Conservation (phyloP, 2,329 filamentous ascomycete species). For the Blastomyces silverae region DNA sequence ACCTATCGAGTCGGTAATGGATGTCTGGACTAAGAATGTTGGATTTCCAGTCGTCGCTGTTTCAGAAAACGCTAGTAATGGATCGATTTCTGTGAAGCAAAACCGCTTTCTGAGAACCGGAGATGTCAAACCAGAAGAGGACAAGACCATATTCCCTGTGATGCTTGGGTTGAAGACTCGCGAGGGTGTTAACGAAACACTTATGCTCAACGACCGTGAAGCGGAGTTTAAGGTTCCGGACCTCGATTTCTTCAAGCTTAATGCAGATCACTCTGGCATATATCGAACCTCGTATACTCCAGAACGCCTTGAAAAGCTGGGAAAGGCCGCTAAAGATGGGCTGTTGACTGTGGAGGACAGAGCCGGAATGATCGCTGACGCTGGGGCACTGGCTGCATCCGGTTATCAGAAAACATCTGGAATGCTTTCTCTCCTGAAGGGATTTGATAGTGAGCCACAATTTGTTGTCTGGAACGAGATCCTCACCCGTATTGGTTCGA, state of each 20-base stretch:
- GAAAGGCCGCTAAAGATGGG: slow-evolving; percentile 72
- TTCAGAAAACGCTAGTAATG: slow-evolving; percentile 63
- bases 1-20: slow-evolving; percentile 82
- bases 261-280: slow-evolving; percentile 87
- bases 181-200: slow-evolving; percentile 67
- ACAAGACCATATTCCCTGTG: slow-evolving; percentile 78
- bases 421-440: slow-evolving; percentile 74
- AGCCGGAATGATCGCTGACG: slow-evolving; percentile 90
- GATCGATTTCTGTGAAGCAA: slow-evolving; percentile 79
- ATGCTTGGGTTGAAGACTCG: slow-evolving; percentile 73
- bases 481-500: slow-evolving; percentile 65
- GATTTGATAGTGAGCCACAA: slow-evolving; percentile 72
- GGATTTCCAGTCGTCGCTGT: slow-evolving; percentile 88
- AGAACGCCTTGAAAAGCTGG: slow-evolving; percentile 77
- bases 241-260: slow-evolving; percentile 90
- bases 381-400: slow-evolving; percentile 78
- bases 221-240: slow-evolving; percentile 68
- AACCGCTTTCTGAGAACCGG: slow-evolving; percentile 90
- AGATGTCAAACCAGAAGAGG: slow-evolving; percentile 89
- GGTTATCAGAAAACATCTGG: slow-evolving; percentile 93
- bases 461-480: slow-evolving; percentile 97
- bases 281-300: slow-evolving; percentile 86
- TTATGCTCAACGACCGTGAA: slow-evolving; percentile 68
- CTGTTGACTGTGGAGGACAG: slow-evolving; percentile 82
- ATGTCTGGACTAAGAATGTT: slow-evolving; percentile 94